Percentiles rank a stretch among this genome's conserved stretches.
phyloP scores from a whole-genome alignment of 1,284 basidiomycete genomes.

The Amylostereum areolatum region DNA sequence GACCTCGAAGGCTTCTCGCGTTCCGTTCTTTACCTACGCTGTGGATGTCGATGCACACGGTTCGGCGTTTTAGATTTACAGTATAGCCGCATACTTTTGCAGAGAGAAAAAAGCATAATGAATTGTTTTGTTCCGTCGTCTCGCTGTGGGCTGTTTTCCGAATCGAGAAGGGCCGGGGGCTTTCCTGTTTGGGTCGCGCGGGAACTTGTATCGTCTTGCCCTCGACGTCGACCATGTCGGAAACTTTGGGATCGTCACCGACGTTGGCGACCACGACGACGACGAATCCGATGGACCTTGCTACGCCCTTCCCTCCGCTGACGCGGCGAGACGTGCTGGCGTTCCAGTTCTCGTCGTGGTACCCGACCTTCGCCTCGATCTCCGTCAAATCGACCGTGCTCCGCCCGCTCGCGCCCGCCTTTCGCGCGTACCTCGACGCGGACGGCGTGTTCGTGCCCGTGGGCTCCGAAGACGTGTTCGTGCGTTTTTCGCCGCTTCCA shows the following conservation, averaged over 20 bases:
- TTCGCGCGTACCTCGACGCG: conserved; percentile 69
- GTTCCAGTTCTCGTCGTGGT: conserved; percentile 89
- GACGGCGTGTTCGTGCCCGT: conserved; percentile 81
- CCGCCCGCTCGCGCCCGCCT: conserved; percentile 59
- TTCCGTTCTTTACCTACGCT: too few relatives aligned
- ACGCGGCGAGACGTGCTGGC: conserved; percentile 53
- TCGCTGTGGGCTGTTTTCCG: too few relatives aligned
- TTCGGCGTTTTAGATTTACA: too few relatives aligned
- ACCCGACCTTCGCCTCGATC: conserved; percentile 62
- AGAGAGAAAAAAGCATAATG: too few relatives aligned
- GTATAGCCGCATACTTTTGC: too few relatives aligned
- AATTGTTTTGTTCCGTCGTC: too few relatives aligned
- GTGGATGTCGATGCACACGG: too few relatives aligned
- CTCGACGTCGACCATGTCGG: not conserved
- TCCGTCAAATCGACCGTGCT: conserved; percentile 80
- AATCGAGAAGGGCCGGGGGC: too few relatives aligned
- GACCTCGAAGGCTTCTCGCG: too few relatives aligned
- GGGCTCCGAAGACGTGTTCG: conserved; percentile 72
- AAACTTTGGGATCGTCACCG: not conserved
- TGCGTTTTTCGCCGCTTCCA: conserved; percentile 20
- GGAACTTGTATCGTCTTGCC: too few relatives aligned
- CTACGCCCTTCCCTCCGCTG: conserved; percentile 43
- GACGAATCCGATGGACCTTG: not conserved
- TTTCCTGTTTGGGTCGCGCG: too few relatives aligned
- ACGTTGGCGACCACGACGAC: not conserved